A percentile compares a stretch with the other conserved stretches of the same genome.
phyloP scores from a whole-genome alignment of 306 rosid genomes.

The Acacia crassicarpa region DNA sequence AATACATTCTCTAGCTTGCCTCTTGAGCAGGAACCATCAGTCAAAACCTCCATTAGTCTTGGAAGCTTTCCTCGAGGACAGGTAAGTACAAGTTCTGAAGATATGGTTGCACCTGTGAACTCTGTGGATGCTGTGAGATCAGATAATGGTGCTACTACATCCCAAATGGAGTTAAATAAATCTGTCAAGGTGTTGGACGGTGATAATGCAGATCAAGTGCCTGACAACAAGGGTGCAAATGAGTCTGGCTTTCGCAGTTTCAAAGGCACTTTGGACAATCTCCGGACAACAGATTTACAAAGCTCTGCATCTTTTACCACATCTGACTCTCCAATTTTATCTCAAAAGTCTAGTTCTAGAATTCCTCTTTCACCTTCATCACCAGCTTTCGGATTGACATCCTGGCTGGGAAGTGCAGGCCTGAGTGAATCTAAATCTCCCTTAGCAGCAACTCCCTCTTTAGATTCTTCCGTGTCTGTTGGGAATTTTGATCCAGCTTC shows the following conservation, averaged over 20 bases:
- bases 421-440: slow-evolving; percentile 63
- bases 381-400: slow-evolving; percentile 76
- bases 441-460: slow-evolving; percentile 60
- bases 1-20: slow-evolving; percentile 91
- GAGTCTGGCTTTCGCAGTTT: slow-evolving; percentile 58
- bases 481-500: slow-evolving; percentile 66
- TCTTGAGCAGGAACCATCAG: slow-evolving; percentile 77
- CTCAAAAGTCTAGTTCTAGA: slow-evolving; percentile 78
- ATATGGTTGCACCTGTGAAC: slow-evolving; percentile 47
- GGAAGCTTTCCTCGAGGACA: slow-evolving; percentile 95
- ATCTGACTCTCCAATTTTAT: slow-evolving; percentile 76
- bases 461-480: slow-evolving; percentile 64
- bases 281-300: slow-evolving; percentile 62
- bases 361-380: slow-evolving; percentile 59
- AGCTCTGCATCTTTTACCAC: slow-evolving; percentile 62
- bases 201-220: slow-evolving; percentile 69
- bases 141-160: slow-evolving; percentile 40
- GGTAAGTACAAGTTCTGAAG: slow-evolving; percentile 92
- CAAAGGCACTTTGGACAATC: slow-evolving; percentile 50
- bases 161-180: slow-evolving; percentile 51
- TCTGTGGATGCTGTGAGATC: slow-evolving; percentile 47
- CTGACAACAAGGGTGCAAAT: slow-evolving; percentile 60
- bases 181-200: slow-evolving; percentile 57
- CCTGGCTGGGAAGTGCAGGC: slow-evolving; percentile 81
- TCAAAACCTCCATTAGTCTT: slow-evolving; percentile 80